phyloP scores from a whole-genome alignment of 805 yeast genomes.

The Ogataea trehaloabstinens region DNA sequence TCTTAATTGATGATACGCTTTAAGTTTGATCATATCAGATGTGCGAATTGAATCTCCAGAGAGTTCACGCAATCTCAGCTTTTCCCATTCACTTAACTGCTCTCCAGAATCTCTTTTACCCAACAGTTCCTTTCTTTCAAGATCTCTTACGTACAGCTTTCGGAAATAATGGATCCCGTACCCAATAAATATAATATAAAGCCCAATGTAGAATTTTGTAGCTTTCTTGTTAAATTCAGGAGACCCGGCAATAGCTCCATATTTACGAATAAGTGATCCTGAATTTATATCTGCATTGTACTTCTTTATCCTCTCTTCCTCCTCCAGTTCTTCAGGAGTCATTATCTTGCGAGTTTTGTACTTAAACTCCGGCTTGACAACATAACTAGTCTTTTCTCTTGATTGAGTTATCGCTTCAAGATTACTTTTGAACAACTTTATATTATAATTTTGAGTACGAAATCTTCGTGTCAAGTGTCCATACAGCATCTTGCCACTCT shows the following conservation, averaged over 20 bases:
- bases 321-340: constrained; percentile 28
- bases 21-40: constrained; percentile 58
- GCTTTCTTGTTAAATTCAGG: constrained; percentile 58
- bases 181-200: constrained; percentile 53
- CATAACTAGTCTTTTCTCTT: constrained; percentile 1
- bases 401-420: no score
- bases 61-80: constrained; percentile 57
- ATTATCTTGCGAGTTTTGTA: constrained; percentile 27
- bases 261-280: constrained; percentile 37
- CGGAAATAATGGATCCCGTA: constrained; percentile 66
- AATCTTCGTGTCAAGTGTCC: no score
- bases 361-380: constrained; percentile 24
- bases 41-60: constrained; percentile 58
- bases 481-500: no score
- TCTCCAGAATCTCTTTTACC: constrained; percentile 33
- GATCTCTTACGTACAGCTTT: constrained; percentile 63
- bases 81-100: constrained; percentile 59
- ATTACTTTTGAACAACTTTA: no score
- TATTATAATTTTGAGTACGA: no score
- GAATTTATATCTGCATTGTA: constrained; percentile 34
- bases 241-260: constrained; percentile 54
- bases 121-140: constrained; percentile 44
- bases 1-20: constrained; percentile 55
- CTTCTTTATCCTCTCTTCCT: constrained; percentile 27
- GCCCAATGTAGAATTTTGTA: constrained; percentile 62